Conservation (phyloP, 768 basidiomycete species). For the Russula virescens region DNA sequence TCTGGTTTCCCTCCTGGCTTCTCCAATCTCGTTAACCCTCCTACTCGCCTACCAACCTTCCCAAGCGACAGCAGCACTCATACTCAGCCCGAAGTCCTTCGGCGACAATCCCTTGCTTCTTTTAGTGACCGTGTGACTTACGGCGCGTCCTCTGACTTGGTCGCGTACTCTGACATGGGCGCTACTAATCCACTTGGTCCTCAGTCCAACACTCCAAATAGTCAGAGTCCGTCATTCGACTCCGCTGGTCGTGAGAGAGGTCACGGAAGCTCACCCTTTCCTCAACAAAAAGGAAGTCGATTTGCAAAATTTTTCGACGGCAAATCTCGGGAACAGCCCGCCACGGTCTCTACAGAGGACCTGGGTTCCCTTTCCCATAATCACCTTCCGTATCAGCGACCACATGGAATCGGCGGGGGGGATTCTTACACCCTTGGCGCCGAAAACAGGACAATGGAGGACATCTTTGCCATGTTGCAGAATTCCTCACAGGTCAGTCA, state of each 20-base stretch:
- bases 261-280: conserved; percentile 38
- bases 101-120: conserved; percentile 18
- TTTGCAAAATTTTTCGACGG: conserved; percentile 85
- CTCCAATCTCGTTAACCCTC: conserved; percentile 1
- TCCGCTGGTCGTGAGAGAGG: conserved; percentile 23
- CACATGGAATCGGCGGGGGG: conserved; percentile 41
- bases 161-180: conserved; percentile 12
- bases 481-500: conserved; percentile 64
- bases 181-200: conserved; percentile 5
- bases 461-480: conserved; percentile 75
- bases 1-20: conserved; percentile 10
- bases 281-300: conserved; percentile 66
- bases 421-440: conserved; percentile 35
- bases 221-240: conserved; percentile 24
- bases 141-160: conserved; percentile 4
- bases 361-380: conserved; percentile 41
- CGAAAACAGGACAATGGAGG: conserved; percentile 65
- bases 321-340: conserved; percentile 48
- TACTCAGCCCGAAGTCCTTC: conserved; percentile 13
- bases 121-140: conserved; percentile 17
- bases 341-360: conserved; percentile 32
- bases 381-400: conserved; percentile 34
- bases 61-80: conserved; percentile 11
- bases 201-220: conserved; percentile 15
- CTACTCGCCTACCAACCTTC: conserved; percentile 7